phyloP scores from a whole-genome alignment of 2,329 filamentous ascomycete species.

The Botrytis paeoniae region DNA sequence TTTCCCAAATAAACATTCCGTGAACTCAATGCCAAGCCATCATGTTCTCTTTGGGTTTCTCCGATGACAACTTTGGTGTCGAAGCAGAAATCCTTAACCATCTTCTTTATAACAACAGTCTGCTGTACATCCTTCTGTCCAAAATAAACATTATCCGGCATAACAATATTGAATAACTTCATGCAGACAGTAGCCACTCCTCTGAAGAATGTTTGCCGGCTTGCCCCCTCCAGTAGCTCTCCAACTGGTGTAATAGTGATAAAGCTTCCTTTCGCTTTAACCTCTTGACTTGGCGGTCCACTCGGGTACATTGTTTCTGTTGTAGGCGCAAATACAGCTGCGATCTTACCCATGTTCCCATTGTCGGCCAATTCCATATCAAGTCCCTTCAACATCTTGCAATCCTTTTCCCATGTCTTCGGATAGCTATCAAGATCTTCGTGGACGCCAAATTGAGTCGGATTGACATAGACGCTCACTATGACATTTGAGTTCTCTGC shows the following conservation, averaged over 20 bases:
- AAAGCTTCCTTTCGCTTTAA: slow-evolving; percentile 80
- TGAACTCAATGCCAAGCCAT: slow-evolving; percentile 88
- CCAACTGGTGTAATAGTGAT: slow-evolving; percentile 85
- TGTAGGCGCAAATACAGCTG: slow-evolving; percentile 81
- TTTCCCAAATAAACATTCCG: slow-evolving; percentile 88
- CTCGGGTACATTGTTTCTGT: slow-evolving; percentile 85
- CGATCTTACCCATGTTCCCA: slow-evolving; percentile 61
- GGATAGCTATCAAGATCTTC: slow-evolving; percentile 91
- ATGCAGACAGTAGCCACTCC: slow-evolving; percentile 96
- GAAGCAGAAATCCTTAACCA: slow-evolving; percentile 86
- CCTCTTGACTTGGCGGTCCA: slow-evolving; percentile 64
- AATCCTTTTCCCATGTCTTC: slow-evolving; percentile 80
- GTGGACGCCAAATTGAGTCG: slow-evolving; percentile 86
- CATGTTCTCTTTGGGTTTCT: slow-evolving; percentile 69
- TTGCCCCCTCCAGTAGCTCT: slow-evolving; percentile 77
- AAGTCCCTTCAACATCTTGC: slow-evolving; percentile 62
- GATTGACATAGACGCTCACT: slow-evolving; percentile 93
- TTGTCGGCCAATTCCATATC: slow-evolving; percentile 70
- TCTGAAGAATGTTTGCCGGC: slow-evolving; percentile 89
- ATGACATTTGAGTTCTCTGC: slow-evolving; percentile 82
- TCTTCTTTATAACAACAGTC: slow-evolving; percentile 80
- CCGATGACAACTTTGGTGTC: slow-evolving; percentile 71
- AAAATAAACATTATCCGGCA: slow-evolving; percentile 81
- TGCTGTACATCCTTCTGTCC: slow-evolving; percentile 98
- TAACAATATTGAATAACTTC: slow-evolving; percentile 84